phyloP scores from a whole-genome alignment of 208 protist species.

The Vickermania ingenoplastis region DNA sequence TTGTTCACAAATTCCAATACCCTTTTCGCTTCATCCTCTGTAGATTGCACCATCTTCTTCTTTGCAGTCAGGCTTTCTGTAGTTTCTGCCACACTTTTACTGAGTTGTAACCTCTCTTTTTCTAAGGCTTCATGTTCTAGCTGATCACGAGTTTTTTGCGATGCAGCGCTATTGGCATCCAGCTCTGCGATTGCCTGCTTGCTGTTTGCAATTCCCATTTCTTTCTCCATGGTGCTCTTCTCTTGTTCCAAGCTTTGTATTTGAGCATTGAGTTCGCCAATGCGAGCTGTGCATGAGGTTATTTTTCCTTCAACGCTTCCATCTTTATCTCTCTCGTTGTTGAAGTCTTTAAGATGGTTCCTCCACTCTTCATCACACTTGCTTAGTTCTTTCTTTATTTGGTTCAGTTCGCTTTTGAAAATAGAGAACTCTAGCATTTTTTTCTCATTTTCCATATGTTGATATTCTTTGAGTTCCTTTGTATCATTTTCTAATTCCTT shows the following conservation, averaged over 20 bases:
- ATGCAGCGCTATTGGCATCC: constrained; percentile 43
- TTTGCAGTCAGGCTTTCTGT: constrained; percentile 28
- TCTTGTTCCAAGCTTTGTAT: constrained; percentile 48
- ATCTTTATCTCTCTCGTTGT: constrained; percentile 31
- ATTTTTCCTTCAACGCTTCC: constrained; percentile 38
- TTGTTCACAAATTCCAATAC: constrained; percentile 26
- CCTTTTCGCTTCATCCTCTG: constrained; percentile 22
- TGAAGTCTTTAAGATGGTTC: constrained; percentile 21
- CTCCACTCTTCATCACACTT: constrained; percentile 53
- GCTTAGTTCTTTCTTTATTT: constrained; percentile 34
- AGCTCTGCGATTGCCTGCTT: constrained; percentile 61
- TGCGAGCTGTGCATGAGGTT: constrained; percentile 15
- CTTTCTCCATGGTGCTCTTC: constrained; percentile 39
- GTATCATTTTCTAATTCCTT: constrained; percentile 93
- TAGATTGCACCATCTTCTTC: constrained; percentile 10
- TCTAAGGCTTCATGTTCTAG: constrained; percentile 33
- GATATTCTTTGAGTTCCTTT: constrained; percentile 90
- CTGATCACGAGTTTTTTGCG: constrained; percentile 23
- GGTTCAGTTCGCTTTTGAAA: constrained; percentile 56
- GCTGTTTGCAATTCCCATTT: constrained; percentile 32
- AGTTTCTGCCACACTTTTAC: constrained; percentile 21
- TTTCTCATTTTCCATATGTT: constrained; percentile 86
- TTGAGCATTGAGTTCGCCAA: constrained; percentile 25
- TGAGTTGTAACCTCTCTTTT: constrained; percentile 48
- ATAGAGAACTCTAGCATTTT: constrained; percentile 91